phyloP scores from a whole-genome alignment of 2,329 filamentous ascomycete genomes.

The Pseudocercospora eumusae region DNA sequence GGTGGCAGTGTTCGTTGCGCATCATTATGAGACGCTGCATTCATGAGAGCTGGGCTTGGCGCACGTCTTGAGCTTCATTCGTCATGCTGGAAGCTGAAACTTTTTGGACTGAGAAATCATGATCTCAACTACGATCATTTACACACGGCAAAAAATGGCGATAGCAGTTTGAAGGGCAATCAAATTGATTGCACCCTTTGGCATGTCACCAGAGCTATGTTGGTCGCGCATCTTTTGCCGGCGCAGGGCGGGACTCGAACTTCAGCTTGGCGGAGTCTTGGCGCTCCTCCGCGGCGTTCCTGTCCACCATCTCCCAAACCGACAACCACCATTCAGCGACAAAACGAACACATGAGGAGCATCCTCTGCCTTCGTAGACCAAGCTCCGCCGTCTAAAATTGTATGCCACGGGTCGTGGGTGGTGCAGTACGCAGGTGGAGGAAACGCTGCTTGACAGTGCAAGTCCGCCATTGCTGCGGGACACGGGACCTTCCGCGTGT shows the following conservation, averaged over 20 bases:
- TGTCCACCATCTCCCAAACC: background rate
- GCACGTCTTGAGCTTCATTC: background rate
- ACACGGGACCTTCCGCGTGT: background rate
- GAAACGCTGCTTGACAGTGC: background rate
- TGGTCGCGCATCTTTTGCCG: background rate
- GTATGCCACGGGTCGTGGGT: background rate
- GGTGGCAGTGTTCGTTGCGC: background rate
- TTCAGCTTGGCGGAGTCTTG: conserved; percentile 1
- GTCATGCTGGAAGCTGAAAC: background rate
- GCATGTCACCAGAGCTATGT: background rate
- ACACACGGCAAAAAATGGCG: background rate
- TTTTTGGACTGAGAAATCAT: background rate
- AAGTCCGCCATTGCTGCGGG: background rate
- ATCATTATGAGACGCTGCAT: background rate
- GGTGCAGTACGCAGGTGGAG: background rate
- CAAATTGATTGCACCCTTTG: background rate
- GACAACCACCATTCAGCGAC: background rate
- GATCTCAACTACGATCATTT: background rate
- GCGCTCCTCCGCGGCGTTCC: background rate
- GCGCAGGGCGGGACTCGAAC: background rate
- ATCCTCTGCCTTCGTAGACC: background rate
- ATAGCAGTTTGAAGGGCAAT: background rate
- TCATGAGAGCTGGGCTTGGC: background rate
- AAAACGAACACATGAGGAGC: background rate
- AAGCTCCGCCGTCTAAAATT: background rate